These are phyloP conservation scores for Agaricus blazei DNA, from an alignment of 768 basidiomycete genomes.

Conservation along the genomic window DNA sequence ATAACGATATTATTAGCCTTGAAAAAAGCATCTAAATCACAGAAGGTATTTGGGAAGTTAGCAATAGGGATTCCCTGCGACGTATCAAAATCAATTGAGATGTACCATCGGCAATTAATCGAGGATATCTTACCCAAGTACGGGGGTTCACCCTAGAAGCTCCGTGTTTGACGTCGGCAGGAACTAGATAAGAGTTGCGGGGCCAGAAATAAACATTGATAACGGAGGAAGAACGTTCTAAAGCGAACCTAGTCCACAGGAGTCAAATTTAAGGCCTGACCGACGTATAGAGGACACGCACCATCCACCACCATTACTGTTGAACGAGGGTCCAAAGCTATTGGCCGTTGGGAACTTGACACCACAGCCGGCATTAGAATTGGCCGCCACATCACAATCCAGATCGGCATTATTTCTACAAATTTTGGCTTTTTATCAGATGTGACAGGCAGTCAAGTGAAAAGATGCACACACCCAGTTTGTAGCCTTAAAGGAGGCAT, in stretches of 20 bases:
- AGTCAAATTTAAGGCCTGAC: background rate
- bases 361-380: conserved; percentile 22
- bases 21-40: conserved; percentile 54
- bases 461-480: conserved; percentile 32
- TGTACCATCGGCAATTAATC: background rate
- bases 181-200: conserved; percentile 41
- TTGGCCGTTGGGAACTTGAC: conserved; percentile 26
- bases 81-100: no score
- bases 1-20: conserved; percentile 59
- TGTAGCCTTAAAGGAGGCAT: conserved; percentile 28
- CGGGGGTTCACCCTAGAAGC: conserved; percentile 36
- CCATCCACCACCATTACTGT: conserved; percentile 56
- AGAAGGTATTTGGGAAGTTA: conserved; percentile 53
- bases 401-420: conserved; percentile 15
- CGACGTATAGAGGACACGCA: conserved; percentile 20
- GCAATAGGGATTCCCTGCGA: conserved; percentile 50
- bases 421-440: conserved; percentile 11
- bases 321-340: conserved; percentile 57
- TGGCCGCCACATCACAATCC: conserved; percentile 19
- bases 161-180: conserved; percentile 42
- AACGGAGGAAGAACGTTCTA: conserved; percentile 49
- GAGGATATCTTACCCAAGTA: conserved; percentile 42
- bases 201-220: conserved; percentile 77
- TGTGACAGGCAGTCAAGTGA: background rate
- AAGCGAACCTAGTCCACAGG: conserved; percentile 43